Conservation (phyloP, 441 rosid genomes). For the Biscutella laevigata region DNA sequence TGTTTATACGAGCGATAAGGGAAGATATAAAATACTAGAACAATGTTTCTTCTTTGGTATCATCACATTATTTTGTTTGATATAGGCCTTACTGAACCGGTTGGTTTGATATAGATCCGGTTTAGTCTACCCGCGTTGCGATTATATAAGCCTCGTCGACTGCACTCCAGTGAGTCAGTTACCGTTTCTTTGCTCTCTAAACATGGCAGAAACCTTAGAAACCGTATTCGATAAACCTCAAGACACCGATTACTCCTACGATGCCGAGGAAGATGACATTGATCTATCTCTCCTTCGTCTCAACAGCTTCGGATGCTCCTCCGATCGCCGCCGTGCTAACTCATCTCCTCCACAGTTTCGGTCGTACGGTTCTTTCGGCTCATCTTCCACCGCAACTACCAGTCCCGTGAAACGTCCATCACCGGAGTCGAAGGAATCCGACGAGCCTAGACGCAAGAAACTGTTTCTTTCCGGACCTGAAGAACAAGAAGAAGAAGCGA, state of each 20-base stretch:
- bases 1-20: too few relatives aligned
- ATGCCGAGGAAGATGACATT: conserved; percentile 24
- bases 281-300: conserved; percentile 26
- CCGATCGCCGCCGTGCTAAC: conserved; percentile 28
- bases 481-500: conserved; percentile 15
- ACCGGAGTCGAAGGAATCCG: conserved; percentile 19
- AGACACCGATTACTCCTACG: conserved; percentile 14
- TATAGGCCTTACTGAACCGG: too few relatives aligned
- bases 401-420: conserved; percentile 29
- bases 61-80: too few relatives aligned
- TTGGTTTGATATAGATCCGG: too few relatives aligned
- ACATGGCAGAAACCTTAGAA: conserved; percentile 19
- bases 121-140: too few relatives aligned
- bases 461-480: conserved; percentile 18
- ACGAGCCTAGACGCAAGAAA: conserved; percentile 26
- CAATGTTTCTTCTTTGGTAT: too few relatives aligned
- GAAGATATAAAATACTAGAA: too few relatives aligned
- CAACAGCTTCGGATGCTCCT: conserved; percentile 27
- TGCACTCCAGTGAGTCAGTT: too few relatives aligned
- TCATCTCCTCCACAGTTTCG: conserved; percentile 27
- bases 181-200: too few relatives aligned
- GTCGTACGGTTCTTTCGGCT: conserved; percentile 25
- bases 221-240: conserved; percentile 3
- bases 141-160: too few relatives aligned
- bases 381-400: conserved; percentile 9